Percentiles rank a stretch among this genome's conserved stretches.
Evolutionary conservation across 805 yeast species (phyloP).

Genomic region (Candida awuae): DNA sequence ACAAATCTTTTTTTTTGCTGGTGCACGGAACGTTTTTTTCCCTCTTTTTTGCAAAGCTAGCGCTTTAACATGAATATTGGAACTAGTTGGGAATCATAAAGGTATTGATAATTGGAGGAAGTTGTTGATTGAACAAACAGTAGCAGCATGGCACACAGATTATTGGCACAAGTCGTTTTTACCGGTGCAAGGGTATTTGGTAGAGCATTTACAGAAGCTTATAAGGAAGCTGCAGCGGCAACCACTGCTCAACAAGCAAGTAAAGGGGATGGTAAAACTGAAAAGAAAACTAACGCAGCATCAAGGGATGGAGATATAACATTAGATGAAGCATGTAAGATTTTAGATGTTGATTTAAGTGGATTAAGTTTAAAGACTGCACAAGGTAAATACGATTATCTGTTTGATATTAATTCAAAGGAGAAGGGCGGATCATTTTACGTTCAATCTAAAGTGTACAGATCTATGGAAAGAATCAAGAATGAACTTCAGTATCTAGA

Average conservation of each 20-base stretch:
- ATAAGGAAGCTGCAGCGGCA: slow-evolving; percentile 91
- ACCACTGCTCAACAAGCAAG: slow-evolving; percentile 58
- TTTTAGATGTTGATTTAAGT: slow-evolving; percentile 65
- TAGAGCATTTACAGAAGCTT: slow-evolving; percentile 93
- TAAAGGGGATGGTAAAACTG: slow-evolving; percentile 12
- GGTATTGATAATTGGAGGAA: too few relatives aligned
- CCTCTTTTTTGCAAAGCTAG: too few relatives aligned
- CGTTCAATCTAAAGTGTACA: slow-evolving; percentile 82
- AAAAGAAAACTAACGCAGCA: slow-evolving; percentile 36
- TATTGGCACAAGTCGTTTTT: slow-evolving; percentile 77
- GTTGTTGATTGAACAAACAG: neutral
- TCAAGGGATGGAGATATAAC: slow-evolving; percentile 69
- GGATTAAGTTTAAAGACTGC: slow-evolving; percentile 50
- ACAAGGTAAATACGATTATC: slow-evolving; percentile 64
- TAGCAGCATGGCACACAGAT: slow-evolving; percentile 71
- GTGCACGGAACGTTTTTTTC: neutral
- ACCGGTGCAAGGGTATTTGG: slow-evolving; percentile 97
- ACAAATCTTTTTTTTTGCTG: too few relatives aligned
- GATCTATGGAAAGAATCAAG: slow-evolving; percentile 88
- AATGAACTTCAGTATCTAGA: slow-evolving; percentile 62
- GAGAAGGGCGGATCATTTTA: slow-evolving; percentile 96
- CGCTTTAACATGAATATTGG: too few relatives aligned
- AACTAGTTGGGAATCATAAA: too few relatives aligned
- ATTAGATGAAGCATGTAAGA: slow-evolving; percentile 85
- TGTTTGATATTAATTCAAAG: slow-evolving; percentile 83